A percentile compares a stretch with the other conserved stretches of the same genome.
phyloP scores from a whole-genome alignment of 1,284 basidiomycete species.

The Ganoderma meredithae region DNA sequence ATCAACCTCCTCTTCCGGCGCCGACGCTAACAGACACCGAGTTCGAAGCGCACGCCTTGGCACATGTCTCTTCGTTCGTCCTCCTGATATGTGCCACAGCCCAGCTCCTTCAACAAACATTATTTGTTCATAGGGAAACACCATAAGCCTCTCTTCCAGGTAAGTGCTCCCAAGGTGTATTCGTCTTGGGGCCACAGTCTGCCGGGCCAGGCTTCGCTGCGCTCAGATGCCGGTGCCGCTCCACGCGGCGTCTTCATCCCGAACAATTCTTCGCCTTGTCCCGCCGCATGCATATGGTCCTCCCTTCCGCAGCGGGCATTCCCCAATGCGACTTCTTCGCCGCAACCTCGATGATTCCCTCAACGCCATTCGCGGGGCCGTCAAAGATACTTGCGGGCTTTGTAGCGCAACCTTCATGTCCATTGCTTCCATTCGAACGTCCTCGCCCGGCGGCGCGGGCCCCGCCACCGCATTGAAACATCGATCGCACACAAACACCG shows the following conservation, averaged over 20 bases:
- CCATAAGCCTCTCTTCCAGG: not conserved
- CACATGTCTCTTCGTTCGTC: slow-evolving; percentile 1
- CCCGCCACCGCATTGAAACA: not conserved
- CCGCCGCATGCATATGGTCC: no score
- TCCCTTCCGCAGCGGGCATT: not conserved
- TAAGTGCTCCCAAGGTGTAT: not conserved
- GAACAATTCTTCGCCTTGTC: slow-evolving; percentile 7
- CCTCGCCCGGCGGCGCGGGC: not conserved
- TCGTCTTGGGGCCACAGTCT: not conserved
- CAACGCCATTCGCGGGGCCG: not conserved
- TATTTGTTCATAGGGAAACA: not conserved
- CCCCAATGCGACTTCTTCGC: not conserved
- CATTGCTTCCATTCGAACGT: not conserved
- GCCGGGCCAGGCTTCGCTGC: not conserved
- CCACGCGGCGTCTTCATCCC: slow-evolving; percentile 23
- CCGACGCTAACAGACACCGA: slow-evolving; percentile 7
- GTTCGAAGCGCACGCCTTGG: slow-evolving; percentile 8
- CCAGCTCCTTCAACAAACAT: not conserved
- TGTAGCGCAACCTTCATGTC: not conserved
- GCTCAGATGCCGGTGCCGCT: slow-evolving; percentile 1
- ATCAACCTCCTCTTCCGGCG: slow-evolving; percentile 13
- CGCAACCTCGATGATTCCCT: not conserved
- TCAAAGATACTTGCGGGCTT: not conserved
- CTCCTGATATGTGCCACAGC: not conserved
- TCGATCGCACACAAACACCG: not conserved